Evolutionary conservation across 2,329 filamentous ascomycete genomes (phyloP).

Genomic region (Fusarium xylarioides): DNA sequence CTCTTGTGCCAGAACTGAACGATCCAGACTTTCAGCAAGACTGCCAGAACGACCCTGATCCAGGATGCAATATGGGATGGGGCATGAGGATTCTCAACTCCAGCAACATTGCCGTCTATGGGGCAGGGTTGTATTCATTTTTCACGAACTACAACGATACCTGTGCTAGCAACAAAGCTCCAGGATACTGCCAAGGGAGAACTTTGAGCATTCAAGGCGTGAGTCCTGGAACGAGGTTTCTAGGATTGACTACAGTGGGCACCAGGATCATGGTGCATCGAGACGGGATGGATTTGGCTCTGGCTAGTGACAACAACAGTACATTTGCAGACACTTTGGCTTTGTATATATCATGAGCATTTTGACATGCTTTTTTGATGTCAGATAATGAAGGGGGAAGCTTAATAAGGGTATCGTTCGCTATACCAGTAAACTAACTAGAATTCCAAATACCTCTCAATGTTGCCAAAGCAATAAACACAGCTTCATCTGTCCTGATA

Average conservation of each 20-base stretch:
- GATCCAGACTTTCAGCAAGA: constrained; percentile 38
- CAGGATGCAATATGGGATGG: constrained; percentile 68
- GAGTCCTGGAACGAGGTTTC: constrained; percentile 31
- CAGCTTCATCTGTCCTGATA: constrained; percentile 84
- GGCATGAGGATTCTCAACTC: constrained; percentile 69
- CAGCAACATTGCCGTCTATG: constrained; percentile 65
- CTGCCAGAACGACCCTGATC: constrained; percentile 55
- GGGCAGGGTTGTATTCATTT: constrained; percentile 74
- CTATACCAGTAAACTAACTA: constrained; percentile 30
- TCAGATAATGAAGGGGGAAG: not conserved
- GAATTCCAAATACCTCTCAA: constrained; percentile 67
- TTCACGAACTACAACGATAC: constrained; percentile 69
- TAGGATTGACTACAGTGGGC: constrained; percentile 44
- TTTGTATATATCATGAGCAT: constrained; percentile 38
- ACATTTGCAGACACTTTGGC: constrained; percentile 45
- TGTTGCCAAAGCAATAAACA: constrained; percentile 78
- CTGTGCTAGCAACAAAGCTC: constrained; percentile 55
- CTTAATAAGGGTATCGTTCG: constrained; percentile 38
- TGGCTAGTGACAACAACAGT: constrained; percentile 40
- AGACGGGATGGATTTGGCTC: constrained; percentile 34
- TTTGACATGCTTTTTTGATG: constrained; percentile 9
- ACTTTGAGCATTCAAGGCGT: constrained; percentile 48
- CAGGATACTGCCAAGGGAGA: constrained; percentile 57
- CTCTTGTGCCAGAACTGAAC: constrained; percentile 48
- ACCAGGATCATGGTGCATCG: constrained; percentile 41